Conservation (phyloP, 495 filamentous ascomycete species). For the Penicillium cataractarum region DNA sequence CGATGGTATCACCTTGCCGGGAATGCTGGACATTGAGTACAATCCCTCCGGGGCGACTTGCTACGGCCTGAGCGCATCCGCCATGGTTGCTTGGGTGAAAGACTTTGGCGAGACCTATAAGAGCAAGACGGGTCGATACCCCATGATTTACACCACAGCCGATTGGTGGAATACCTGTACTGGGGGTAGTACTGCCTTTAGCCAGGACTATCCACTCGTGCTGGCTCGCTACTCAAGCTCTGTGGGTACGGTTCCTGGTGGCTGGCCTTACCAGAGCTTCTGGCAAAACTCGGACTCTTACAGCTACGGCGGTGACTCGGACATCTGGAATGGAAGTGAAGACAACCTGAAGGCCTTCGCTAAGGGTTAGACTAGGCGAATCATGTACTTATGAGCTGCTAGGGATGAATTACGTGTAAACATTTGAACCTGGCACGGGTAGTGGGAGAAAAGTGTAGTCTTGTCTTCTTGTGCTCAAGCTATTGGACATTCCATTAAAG, state of each 20-base stretch:
- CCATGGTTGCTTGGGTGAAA: slow-evolving; percentile 64
- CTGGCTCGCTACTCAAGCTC: slow-evolving; percentile 56
- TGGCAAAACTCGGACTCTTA: slow-evolving; percentile 56
- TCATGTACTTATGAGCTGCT: not conserved
- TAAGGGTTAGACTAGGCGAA: not conserved
- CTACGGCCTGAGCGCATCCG: slow-evolving; percentile 53
- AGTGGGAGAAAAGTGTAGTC: not conserved
- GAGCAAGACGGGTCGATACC: slow-evolving; percentile 53
- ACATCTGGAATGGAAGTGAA: slow-evolving; percentile 33
- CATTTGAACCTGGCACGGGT: not conserved
- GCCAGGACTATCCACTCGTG: slow-evolving; percentile 56
- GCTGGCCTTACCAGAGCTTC: slow-evolving; percentile 63
- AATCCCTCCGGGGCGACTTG: slow-evolving; percentile 49
- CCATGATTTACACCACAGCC: slow-evolving; percentile 63
- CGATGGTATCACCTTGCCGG: slow-evolving; percentile 66
- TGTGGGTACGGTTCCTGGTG: slow-evolving; percentile 57
- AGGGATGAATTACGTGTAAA: not conserved
- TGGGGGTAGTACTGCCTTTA: slow-evolving; percentile 57
- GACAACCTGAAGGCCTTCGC: slow-evolving; percentile 24
- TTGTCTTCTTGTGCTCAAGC: not conserved
- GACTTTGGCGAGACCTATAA: slow-evolving; percentile 63
- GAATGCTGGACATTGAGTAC: slow-evolving; percentile 69
- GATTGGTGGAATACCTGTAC: slow-evolving; percentile 68
- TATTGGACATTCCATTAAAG: not conserved
- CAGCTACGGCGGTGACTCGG: slow-evolving; percentile 32